Percentiles rank a stretch among this genome's conserved stretches.
Conservation (phyloP, 2,329 filamentous ascomycete species). For the Beauveria australis region DNA sequence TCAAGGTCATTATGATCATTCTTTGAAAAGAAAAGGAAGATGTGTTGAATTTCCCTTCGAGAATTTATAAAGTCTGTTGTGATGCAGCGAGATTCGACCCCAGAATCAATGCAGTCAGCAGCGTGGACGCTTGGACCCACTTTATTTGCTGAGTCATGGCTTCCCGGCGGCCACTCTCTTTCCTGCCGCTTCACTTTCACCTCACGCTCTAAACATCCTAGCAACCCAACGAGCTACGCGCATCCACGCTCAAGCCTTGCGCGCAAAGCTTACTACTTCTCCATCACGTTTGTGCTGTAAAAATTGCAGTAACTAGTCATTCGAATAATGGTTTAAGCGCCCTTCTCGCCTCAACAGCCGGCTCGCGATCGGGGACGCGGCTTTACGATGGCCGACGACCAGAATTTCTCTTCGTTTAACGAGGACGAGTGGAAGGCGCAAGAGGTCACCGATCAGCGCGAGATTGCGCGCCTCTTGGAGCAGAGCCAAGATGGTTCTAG, state of each 20-base stretch:
- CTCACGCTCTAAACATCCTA: not conserved
- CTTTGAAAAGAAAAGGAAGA: not conserved
- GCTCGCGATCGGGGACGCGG: not conserved
- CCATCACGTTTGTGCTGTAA: not conserved
- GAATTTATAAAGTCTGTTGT: no score
- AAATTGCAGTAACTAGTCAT: not conserved
- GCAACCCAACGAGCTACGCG: not conserved
- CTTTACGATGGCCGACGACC: slow-evolving; percentile 25
- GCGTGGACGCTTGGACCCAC: not conserved
- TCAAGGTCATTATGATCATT: no score
- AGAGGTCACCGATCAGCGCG: slow-evolving; percentile 40
- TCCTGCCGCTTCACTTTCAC: not conserved
- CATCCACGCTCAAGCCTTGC: not conserved
- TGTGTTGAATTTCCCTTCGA: no score
- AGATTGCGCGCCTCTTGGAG: slow-evolving; percentile 37
- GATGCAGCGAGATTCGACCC: no score
- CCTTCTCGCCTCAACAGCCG: not conserved
- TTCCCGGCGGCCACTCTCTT: not conserved
- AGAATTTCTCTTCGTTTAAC: slow-evolving; percentile 27
- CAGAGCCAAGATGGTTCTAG: slow-evolving; percentile 31
- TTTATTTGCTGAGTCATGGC: not conserved
- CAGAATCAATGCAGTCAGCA: no score
- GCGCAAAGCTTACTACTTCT: not conserved
- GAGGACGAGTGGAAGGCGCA: slow-evolving; percentile 33
- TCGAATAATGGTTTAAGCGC: slow-evolving; percentile 5